Base-by-base conservation (phyloP, 139 green algal species). In the Chlamydomonas sp. region DNA sequence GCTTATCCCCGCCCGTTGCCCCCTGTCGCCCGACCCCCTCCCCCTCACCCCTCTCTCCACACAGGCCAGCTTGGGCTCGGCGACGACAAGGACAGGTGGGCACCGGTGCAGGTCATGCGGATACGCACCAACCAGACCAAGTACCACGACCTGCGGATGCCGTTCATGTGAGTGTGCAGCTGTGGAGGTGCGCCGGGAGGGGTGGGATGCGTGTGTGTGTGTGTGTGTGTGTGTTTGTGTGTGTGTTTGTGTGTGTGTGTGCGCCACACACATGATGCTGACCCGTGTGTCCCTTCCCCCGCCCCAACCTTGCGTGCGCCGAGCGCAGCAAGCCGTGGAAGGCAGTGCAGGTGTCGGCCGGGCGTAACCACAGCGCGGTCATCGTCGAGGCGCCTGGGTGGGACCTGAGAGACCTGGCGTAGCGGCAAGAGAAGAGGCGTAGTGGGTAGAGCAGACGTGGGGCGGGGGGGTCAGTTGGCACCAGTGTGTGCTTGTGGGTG, bases 1-100 rank as follows among this genome's bases (percentile, higher is more conserved):
- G n/a, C n/a, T n/a, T n/a, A n/a, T n/a, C n/a, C n/a, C n/a, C n/a
- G n/a, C n/a, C n/a, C n/a, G n/a, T n/a, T n/a, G n/a, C n/a, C n/a
- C n/a, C n/a, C n/a, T n/a, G n/a, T n/a, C n/a, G n/a, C n/a, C n/a
- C n/a, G n/a, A n/a, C n/a, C n/a, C 35, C 35, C 60, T 16, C 62
- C 64, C 16, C 65, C 64, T 4, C 4, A 3, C 38, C 2, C 39
- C 1, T 36, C n/a, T 26, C 5, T 24, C 35, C 10, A 1, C 36
- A 38, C 72, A 58, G 80, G 80, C 3, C 80, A 86, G 74, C 69
- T 86, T 35, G 80, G 80, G 1, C 65, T 73, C 2, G 80, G 80
- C 0, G 80, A 86, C 39, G 74, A 76, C 5, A 43, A 58, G 28
- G 80, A 86, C 59, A 43, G 65, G 10, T 76, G 77, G 59, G 48